These are phyloP conservation scores for Encephalitozoon cuniculi DNA, from an alignment of 371 early-diverging fungal species.

Conservation along the genomic window DNA sequence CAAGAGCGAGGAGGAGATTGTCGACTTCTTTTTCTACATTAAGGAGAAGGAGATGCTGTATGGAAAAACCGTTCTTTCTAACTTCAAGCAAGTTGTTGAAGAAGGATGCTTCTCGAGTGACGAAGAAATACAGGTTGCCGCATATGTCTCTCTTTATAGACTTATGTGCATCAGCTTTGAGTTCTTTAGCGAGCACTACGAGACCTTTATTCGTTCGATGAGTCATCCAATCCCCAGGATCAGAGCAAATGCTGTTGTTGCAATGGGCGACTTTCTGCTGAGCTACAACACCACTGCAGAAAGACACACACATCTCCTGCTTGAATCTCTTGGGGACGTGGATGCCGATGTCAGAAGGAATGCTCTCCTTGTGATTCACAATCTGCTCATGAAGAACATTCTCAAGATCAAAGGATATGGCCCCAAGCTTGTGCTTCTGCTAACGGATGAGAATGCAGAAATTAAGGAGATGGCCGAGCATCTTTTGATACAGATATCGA, in stretches of 20 bases:
- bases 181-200: slow-evolving; percentile 30
- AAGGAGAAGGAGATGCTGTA: slow-evolving; percentile 59
- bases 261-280: slow-evolving; percentile 39
- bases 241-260: slow-evolving; percentile 29
- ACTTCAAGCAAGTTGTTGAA: slow-evolving; percentile 37
- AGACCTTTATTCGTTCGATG: slow-evolving; percentile 8
- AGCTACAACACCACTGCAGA: slow-evolving; percentile 38
- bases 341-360: slow-evolving; percentile 28
- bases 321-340: slow-evolving; percentile 26
- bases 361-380: slow-evolving; percentile 34
- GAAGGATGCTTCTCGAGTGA: background rate
- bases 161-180: slow-evolving; percentile 42
- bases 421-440: background rate
- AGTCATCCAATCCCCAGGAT: background rate
- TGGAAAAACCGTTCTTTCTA: slow-evolving; percentile 37
- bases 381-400: slow-evolving; percentile 35
- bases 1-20: slow-evolving; percentile 57
- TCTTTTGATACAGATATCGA: slow-evolving; percentile 17
- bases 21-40: slow-evolving; percentile 56
- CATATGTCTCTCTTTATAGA: slow-evolving; percentile 19
- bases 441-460: slow-evolving; percentile 17
- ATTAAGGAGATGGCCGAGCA: slow-evolving; percentile 22
- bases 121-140: slow-evolving; percentile 2
- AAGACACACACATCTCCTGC: background rate
- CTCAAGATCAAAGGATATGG: slow-evolving; percentile 32